Conservation (phyloP, 768 basidiomycete genomes). For the Mycena polygramma region DNA sequence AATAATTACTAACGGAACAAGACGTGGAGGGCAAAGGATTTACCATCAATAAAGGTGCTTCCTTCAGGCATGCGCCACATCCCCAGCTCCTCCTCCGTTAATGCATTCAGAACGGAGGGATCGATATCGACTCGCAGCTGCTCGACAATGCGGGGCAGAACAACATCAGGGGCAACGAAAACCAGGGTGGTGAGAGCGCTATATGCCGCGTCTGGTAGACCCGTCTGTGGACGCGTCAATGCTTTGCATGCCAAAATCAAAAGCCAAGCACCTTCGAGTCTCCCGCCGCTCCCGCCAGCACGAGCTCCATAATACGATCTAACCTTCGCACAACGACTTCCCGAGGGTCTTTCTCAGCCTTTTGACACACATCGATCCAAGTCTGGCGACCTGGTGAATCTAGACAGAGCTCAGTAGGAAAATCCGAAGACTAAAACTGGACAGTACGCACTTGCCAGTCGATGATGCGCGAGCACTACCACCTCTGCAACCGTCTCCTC, state of each 20-base stretch:
- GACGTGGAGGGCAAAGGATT: neutral
- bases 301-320: slow-evolving; percentile 61
- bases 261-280: slow-evolving; percentile 59
- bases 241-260: neutral
- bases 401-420: slow-evolving; percentile 56
- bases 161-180: slow-evolving; percentile 80
- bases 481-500: slow-evolving; percentile 31
- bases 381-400: slow-evolving; percentile 57
- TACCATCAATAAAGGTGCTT: slow-evolving; percentile 48
- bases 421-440: slow-evolving; percentile 51
- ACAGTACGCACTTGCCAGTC: slow-evolving; percentile 55
- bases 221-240: slow-evolving; percentile 47
- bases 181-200: slow-evolving; percentile 80
- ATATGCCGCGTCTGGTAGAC: slow-evolving; percentile 78
- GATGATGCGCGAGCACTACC: slow-evolving; percentile 35
- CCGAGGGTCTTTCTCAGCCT: slow-evolving; percentile 74
- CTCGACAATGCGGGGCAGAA: slow-evolving; percentile 78
- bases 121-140: slow-evolving; percentile 79
- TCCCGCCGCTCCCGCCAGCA: slow-evolving; percentile 61
- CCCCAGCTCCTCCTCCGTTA: slow-evolving; percentile 82
- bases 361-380: slow-evolving; percentile 90
- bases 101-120: slow-evolving; percentile 63
- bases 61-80: slow-evolving; percentile 92
- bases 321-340: slow-evolving; percentile 66
- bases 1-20: neutral